phyloP scores from a whole-genome alignment of 1,139 yeast species.

The Keqinozyma sinolaborantium region DNA sequence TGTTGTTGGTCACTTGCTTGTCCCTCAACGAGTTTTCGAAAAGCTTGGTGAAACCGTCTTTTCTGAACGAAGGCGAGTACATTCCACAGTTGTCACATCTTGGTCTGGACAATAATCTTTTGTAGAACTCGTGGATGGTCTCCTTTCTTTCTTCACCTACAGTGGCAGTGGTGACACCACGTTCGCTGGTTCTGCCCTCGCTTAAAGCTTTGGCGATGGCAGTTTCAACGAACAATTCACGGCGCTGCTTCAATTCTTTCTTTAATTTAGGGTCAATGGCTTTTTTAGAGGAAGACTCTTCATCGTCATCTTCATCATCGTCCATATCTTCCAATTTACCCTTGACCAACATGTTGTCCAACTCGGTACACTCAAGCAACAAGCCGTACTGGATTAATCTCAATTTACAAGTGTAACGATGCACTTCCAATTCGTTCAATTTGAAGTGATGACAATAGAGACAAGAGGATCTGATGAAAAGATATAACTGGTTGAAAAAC shows the following conservation, averaged over 20 bases:
- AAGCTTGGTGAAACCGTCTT: conserved; percentile 90
- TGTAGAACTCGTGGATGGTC: conserved; percentile 73
- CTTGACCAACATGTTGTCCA: conserved; percentile 57
- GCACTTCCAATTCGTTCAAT: conserved; percentile 64
- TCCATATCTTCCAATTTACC: conserved; percentile 27
- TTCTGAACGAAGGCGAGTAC: conserved; percentile 91
- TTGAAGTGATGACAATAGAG: conserved; percentile 86
- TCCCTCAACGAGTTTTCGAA: conserved; percentile 85
- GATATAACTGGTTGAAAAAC: conserved; percentile 87
- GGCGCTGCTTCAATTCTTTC: conserved; percentile 48
- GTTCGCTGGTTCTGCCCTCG: conserved; percentile 66
- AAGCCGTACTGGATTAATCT: conserved; percentile 85
- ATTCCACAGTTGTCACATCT: conserved; percentile 95
- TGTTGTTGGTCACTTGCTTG: conserved; percentile 75
- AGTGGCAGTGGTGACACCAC: conserved; percentile 77
- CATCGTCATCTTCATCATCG: conserved; percentile 32
- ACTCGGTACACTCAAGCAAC: conserved; percentile 67
- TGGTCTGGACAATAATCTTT: conserved; percentile 66
- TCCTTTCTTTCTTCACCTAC: conserved; percentile 84
- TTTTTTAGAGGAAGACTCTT: conserved; percentile 20
- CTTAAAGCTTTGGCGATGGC: conserved; percentile 73
- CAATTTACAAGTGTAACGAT: conserved; percentile 74
- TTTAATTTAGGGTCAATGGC: conserved; percentile 35
- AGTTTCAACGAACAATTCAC: conserved; percentile 68
- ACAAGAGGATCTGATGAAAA: conserved; percentile 81